These are phyloP conservation scores for Lasiodiplodia theobromae DNA, from an alignment of 2,329 filamentous ascomycete species.

Conservation along the genomic window DNA sequence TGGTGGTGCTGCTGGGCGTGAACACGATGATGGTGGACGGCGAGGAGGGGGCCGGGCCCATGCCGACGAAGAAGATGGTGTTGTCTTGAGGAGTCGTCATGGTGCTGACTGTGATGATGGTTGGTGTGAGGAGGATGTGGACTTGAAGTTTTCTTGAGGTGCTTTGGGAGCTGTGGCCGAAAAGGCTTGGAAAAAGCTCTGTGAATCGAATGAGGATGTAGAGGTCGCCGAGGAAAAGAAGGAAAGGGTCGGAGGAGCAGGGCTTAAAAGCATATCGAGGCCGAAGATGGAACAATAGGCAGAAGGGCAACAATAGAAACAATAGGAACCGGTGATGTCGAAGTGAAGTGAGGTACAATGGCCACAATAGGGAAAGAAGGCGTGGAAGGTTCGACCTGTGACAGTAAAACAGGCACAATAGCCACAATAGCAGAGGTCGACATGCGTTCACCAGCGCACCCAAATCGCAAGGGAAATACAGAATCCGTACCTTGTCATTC, in stretches of 20 bases:
- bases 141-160: too few relatives aligned
- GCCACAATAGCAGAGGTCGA: too few relatives aligned
- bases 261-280: not conserved
- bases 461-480: not conserved
- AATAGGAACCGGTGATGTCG: not conserved
- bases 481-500: slow-evolving; percentile 6
- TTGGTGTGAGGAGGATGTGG: too few relatives aligned
- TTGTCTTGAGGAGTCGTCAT: not conserved
- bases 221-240: not conserved
- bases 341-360: not conserved
- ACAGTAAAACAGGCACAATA: not conserved
- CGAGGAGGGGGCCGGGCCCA: not conserved
- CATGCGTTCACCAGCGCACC: not conserved
- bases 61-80: not conserved
- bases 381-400: not conserved
- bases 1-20: not conserved
- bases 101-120: too few relatives aligned
- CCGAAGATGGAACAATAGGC: not conserved
- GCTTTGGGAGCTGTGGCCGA: too few relatives aligned
- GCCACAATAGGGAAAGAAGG: not conserved
- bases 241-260: not conserved
- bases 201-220: too few relatives aligned
- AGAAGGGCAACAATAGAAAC: not conserved
- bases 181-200: too few relatives aligned
- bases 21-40: not conserved